A percentile compares a stretch with the other conserved stretches of the same genome.
Evolutionary conservation across 148 eudicot genomes (phyloP).

Genomic region (Nepenthes mirabilis): DNA sequence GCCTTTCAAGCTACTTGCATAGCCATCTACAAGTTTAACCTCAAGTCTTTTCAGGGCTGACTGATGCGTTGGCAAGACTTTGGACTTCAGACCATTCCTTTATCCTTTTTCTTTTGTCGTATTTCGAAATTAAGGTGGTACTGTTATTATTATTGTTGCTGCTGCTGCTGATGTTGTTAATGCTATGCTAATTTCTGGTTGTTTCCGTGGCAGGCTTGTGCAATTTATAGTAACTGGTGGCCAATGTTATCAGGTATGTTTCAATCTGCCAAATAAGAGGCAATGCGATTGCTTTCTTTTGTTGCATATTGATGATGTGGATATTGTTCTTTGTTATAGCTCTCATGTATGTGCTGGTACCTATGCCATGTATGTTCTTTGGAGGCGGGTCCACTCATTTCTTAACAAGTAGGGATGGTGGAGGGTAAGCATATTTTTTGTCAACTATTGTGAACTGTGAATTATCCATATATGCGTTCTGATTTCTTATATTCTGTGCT

Average conservation of each 20-base stretch:
- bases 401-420: conserved; percentile 87
- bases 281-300: neutral
- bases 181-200: neutral
- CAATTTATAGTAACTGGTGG: conserved; percentile 95
- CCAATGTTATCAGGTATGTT: conserved; percentile 86
- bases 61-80: too few species aligned
- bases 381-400: conserved; percentile 96
- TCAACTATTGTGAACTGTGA: too few species aligned
- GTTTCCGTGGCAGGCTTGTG: conserved; percentile 72
- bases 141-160: too few species aligned
- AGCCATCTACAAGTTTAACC: too few species aligned
- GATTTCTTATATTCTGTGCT: too few species aligned
- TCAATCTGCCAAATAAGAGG: neutral
- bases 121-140: too few species aligned
- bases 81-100: too few species aligned
- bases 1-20: too few species aligned
- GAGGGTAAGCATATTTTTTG: conserved; percentile 52
- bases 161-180: too few species aligned
- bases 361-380: conserved; percentile 96
- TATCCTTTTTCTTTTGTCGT: too few species aligned
- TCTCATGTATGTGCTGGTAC: conserved; percentile 94
- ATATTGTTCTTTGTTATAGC: conserved; percentile 33
- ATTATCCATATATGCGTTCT: too few species aligned
- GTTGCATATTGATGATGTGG: neutral
- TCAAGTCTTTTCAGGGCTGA: too few species aligned